Evolutionary conservation across 345 rosid species (phyloP).

Genomic region (Trapa bicornis): DNA sequence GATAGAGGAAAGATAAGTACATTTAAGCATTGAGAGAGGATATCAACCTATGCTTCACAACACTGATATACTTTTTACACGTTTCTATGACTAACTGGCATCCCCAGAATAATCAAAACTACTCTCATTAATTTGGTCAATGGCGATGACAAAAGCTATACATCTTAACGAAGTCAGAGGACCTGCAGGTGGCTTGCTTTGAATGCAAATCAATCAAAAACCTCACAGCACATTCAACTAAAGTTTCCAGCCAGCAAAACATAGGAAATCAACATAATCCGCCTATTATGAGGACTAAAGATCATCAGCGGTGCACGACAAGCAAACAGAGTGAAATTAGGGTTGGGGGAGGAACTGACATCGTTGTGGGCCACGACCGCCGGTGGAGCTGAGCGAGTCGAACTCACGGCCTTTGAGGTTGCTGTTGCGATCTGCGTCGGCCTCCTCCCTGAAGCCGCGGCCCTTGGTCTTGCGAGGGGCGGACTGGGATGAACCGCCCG

Average conservation of each 20-base stretch:
- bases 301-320: not conserved
- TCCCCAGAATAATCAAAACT: not conserved
- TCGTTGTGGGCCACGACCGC: conserved; percentile 83
- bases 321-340: not conserved
- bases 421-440: conserved; percentile 56
- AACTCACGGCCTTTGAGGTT: conserved; percentile 67
- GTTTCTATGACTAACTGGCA: no score
- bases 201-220: no score
- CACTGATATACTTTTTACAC: not conserved
- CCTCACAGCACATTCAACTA: not conserved
- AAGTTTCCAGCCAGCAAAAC: not conserved
- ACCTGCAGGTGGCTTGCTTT: not conserved
- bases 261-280: not conserved
- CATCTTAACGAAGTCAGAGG: not conserved
- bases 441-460: conserved; percentile 75
- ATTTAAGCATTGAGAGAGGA: not conserved
- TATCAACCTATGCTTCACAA: not conserved
- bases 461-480: conserved; percentile 66
- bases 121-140: not conserved
- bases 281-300: not conserved
- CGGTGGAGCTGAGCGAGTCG: conserved; percentile 71
- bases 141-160: not conserved
- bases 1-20: not conserved
- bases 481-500: conserved; percentile 39
- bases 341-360: conserved; percentile 34